phyloP scores from a whole-genome alignment of 345 rosid genomes.

The Raphanus raphanistrum region DNA sequence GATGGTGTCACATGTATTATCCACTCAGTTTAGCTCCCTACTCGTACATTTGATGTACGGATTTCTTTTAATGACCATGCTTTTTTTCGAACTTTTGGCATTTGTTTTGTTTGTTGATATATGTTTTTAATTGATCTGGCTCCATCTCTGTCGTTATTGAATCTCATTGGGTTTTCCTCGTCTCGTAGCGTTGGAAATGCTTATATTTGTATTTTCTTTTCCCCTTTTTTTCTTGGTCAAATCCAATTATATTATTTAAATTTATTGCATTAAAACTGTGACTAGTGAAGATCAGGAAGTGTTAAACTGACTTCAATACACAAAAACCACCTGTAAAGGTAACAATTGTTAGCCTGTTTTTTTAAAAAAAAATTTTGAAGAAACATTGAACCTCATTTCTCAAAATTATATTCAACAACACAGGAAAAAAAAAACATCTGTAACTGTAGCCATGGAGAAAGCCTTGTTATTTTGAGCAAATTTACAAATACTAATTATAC shows the following conservation, averaged over 20 bases:
- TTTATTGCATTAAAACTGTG: not conserved
- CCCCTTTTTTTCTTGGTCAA: no score
- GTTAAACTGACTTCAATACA: not conserved
- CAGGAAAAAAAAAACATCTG: not conserved
- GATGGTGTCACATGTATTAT: no score
- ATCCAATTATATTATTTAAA: no score
- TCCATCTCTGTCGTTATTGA: not conserved
- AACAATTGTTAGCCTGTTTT: not conserved
- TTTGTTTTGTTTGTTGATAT: not conserved
- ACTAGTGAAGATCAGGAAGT: not conserved
- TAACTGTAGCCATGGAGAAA: not conserved
- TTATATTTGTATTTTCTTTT: not conserved
- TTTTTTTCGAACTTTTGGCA: not conserved
- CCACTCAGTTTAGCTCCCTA: not conserved
- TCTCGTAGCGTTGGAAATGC: not conserved
- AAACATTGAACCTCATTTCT: not conserved
- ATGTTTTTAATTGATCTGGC: not conserved
- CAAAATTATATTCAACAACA: not conserved
- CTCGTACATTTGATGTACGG: not conserved
- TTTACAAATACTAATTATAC: not conserved
- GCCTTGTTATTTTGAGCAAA: not conserved
- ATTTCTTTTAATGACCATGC: not conserved
- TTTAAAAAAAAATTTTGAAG: no score
- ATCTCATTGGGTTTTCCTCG: not conserved
- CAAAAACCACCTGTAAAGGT: not conserved